phyloP scores from a whole-genome alignment of 441 rosid genomes.

The Euphorbia celastroides region DNA sequence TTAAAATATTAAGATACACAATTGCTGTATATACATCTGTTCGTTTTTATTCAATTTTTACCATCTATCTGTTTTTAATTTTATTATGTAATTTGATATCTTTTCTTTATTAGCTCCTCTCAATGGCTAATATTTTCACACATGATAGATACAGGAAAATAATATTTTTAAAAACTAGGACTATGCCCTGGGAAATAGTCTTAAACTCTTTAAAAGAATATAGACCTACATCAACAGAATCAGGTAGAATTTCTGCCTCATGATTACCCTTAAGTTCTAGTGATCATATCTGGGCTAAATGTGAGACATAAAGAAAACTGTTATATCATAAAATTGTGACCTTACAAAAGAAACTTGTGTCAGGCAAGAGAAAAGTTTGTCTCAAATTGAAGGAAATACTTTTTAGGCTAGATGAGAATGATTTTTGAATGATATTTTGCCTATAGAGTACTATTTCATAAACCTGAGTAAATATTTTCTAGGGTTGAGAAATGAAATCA shows the following conservation, averaged over 20 bases:
- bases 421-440: background rate
- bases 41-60: background rate
- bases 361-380: no score
- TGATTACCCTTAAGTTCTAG: background rate
- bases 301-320: background rate
- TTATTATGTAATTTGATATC: background rate
- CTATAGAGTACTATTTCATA: background rate
- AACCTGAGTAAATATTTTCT: background rate
- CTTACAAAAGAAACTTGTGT: background rate
- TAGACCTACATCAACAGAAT: background rate
- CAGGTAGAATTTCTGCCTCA: background rate
- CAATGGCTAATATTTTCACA: background rate
- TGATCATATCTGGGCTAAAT: background rate
- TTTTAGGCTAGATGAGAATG: constrained; percentile 3
- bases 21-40: background rate
- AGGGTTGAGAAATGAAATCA: background rate
- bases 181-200: background rate
- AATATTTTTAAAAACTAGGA: background rate
- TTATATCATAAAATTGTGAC: background rate
- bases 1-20: background rate
- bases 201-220: background rate
- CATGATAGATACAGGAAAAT: background rate
- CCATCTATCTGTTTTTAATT: no score
- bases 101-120: background rate
- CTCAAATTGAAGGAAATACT: background rate